A percentile compares a stretch with the other conserved stretches of the same genome.
phyloP scores from a whole-genome alignment of 306 rosid genomes.

The Phaseolus lunatus region DNA sequence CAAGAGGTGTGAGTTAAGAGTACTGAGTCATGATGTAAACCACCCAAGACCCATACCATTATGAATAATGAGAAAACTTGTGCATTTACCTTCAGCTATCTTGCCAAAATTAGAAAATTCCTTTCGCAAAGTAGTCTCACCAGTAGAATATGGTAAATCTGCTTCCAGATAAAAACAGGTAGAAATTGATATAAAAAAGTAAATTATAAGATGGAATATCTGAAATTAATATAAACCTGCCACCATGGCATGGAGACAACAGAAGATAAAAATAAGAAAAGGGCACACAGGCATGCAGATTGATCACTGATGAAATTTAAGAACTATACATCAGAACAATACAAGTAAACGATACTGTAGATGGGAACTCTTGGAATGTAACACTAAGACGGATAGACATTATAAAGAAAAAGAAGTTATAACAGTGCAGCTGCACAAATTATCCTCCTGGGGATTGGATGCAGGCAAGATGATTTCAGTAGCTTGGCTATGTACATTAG shows the following conservation, averaged over 20 bases:
- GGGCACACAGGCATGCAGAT: not conserved
- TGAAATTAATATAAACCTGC: not conserved
- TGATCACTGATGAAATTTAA: not conserved
- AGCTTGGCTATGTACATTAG: too few relatives aligned
- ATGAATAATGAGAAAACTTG: conserved; percentile 14
- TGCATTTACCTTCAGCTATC: conserved; percentile 79
- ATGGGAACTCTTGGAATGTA: not conserved
- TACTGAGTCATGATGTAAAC: not conserved
- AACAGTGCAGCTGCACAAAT: too few relatives aligned
- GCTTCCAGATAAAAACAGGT: conserved; percentile 43
- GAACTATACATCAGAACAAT: not conserved
- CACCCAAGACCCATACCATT: not conserved
- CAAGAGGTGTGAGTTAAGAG: not conserved
- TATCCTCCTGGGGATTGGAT: too few relatives aligned
- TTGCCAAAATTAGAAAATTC: conserved; percentile 82
- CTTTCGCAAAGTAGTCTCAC: conserved; percentile 65
- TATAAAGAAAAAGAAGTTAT: too few relatives aligned
- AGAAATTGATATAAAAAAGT: conserved; percentile 33
- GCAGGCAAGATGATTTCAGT: too few relatives aligned
- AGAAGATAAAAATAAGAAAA: too few relatives aligned
- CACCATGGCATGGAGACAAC: too few relatives aligned
- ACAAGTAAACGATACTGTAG: not conserved
- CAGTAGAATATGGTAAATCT: conserved; percentile 85
- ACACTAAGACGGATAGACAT: not conserved
- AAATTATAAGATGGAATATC: conserved; percentile 9